These are phyloP conservation scores for Mucor piriformis DNA, from an alignment of 371 early-diverging fungal genomes.

Conservation along the genomic window DNA sequence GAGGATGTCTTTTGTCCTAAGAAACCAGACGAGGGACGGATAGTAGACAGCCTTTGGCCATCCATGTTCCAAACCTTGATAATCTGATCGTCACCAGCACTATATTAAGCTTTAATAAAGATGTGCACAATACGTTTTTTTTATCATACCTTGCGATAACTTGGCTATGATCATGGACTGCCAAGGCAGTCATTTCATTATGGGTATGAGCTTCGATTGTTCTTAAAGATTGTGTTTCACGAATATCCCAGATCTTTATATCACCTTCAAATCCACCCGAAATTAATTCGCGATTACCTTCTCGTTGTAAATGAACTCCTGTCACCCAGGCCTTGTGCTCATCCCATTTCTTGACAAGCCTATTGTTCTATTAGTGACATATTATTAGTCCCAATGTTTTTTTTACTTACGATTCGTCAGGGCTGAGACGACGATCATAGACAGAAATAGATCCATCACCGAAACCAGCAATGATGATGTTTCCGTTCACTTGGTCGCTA, in stretches of 20 bases:
- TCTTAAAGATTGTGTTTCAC: constrained; percentile 53
- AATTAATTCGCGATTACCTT: constrained; percentile 62
- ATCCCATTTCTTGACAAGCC: constrained; percentile 63
- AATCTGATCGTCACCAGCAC: constrained; percentile 66
- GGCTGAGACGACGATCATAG: constrained; percentile 71
- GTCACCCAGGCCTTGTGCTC: constrained; percentile 72
- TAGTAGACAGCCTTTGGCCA: constrained; percentile 54
- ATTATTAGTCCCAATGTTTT: too few relatives aligned
- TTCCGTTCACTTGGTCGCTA: constrained; percentile 68
- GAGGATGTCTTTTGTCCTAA: constrained; percentile 52
- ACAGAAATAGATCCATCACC: constrained; percentile 82
- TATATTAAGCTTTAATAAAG: constrained; percentile 13
- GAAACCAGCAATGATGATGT: constrained; percentile 78
- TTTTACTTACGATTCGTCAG: constrained; percentile 52
- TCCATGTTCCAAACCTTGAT: constrained; percentile 70
- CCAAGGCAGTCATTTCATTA: constrained; percentile 65
- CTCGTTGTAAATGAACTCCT: constrained; percentile 66
- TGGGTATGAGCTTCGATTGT: constrained; percentile 56
- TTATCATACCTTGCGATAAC: constrained; percentile 34
- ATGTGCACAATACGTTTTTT: background rate
- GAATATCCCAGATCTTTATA: constrained; percentile 86
- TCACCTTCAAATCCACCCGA: constrained; percentile 70
- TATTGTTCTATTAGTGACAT: constrained; percentile 6
- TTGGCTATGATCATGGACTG: constrained; percentile 73
- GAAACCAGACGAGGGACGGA: constrained; percentile 66